Conservation (phyloP, 208 protist genomes). For the Naegleria fowleri region DNA sequence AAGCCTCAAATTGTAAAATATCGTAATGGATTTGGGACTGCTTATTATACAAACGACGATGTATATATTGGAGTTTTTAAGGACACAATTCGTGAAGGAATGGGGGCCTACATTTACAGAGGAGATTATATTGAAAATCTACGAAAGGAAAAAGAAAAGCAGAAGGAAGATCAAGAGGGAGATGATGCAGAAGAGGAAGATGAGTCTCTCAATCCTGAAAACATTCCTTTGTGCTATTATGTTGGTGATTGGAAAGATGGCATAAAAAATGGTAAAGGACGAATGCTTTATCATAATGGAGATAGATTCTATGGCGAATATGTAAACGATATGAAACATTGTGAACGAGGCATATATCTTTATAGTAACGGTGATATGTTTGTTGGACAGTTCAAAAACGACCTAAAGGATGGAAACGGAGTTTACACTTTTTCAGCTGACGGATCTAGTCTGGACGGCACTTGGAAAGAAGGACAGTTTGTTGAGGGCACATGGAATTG, state of each 20-base stretch:
- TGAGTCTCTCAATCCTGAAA: background rate
- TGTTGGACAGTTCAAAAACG: background rate
- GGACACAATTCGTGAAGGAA: background rate
- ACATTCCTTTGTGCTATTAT: background rate
- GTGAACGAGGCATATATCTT: background rate
- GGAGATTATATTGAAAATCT: background rate
- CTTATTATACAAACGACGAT: background rate
- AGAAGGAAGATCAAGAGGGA: background rate
- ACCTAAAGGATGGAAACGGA: background rate
- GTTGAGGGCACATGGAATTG: background rate
- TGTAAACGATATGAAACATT: background rate
- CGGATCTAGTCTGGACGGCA: background rate
- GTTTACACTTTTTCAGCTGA: background rate
- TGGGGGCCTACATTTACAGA: background rate
- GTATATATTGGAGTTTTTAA: background rate
- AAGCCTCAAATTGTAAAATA: background rate
- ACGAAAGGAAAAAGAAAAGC: background rate
- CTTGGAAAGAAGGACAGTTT: background rate
- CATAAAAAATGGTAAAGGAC: background rate
- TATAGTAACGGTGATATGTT: background rate
- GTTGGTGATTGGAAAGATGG: constrained; percentile 65
- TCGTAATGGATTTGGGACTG: background rate
- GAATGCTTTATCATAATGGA: background rate
- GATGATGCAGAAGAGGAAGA: background rate
- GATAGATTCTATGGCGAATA: background rate